Evolutionary conservation across 1,139 yeast genomes (phyloP).

Genomic region (Scheffersomyces illinoinensis): DNA sequence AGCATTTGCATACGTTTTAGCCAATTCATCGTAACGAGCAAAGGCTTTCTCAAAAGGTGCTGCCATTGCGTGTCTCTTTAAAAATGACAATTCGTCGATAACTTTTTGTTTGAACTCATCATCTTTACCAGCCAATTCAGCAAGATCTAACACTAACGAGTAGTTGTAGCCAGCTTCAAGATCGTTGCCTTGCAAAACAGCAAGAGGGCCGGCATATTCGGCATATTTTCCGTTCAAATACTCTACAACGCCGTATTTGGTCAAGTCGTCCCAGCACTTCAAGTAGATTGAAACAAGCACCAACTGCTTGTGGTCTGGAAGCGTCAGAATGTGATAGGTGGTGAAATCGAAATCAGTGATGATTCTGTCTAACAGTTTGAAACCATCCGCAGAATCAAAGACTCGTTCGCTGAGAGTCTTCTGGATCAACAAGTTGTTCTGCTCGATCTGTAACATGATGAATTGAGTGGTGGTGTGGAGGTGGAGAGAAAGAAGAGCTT

Average conservation of each 20-base stretch:
- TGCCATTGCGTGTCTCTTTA: constrained; percentile 86
- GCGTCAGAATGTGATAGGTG: constrained; percentile 86
- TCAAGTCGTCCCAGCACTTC: constrained; percentile 76
- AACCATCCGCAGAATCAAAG: constrained; percentile 28
- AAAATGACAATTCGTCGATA: constrained; percentile 64
- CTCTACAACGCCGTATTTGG: constrained; percentile 61
- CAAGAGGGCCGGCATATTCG: constrained; percentile 28
- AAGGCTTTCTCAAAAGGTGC: constrained; percentile 93
- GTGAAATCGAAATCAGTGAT: constrained; percentile 96
- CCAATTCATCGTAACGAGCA: constrained; percentile 69
- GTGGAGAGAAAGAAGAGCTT: not conserved
- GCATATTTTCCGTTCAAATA: constrained; percentile 44
- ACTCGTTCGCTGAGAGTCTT: constrained; percentile 43
- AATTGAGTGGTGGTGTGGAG: not conserved
- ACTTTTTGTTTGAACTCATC: constrained; percentile 52
- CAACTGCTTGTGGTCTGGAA: constrained; percentile 61
- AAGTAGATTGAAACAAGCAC: constrained; percentile 69
- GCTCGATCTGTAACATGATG: constrained; percentile 47
- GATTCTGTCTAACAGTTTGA: constrained; percentile 76
- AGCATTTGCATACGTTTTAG: constrained; percentile 49
- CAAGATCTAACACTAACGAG: constrained; percentile 70
- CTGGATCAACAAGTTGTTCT: constrained; percentile 42
- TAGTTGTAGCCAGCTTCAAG: constrained; percentile 82
- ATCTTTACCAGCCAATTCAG: constrained; percentile 34
- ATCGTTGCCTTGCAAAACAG: constrained; percentile 24